A percentile compares a stretch with the other conserved stretches of the same genome.
Conservation (phyloP, 192 early-diverging fungal genomes). For the Linnemannia hyalina region DNA sequence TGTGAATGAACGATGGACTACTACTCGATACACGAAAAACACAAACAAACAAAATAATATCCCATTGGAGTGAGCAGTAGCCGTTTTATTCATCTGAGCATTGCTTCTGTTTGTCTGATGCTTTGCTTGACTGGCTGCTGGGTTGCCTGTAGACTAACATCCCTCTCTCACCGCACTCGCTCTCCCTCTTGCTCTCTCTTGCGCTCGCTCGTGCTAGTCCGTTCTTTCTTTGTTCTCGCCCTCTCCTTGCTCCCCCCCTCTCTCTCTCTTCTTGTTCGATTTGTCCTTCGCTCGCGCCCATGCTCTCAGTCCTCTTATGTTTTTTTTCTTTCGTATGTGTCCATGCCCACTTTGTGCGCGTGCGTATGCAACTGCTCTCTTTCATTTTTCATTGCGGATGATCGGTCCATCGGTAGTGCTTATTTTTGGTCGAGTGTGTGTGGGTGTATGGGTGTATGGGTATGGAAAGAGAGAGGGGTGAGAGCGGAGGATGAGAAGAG, state of each 20-base stretch:
- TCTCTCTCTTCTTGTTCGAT: not conserved
- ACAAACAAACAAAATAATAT: not conserved
- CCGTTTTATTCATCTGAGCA: not conserved
- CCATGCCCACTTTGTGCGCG: not conserved
- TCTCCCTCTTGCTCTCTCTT: not conserved
- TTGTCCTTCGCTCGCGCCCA: not conserved
- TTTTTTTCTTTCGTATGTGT: not conserved
- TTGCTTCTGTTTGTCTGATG: not conserved
- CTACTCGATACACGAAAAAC: not conserved
- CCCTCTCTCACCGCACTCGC: not conserved
- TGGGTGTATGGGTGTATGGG: not conserved
- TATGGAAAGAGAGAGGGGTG: not conserved
- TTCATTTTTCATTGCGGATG: not conserved
- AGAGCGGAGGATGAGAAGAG: not conserved
- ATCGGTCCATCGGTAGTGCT: not conserved
- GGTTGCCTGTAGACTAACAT: not conserved
- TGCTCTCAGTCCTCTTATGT: not conserved
- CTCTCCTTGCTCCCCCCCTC: not conserved
- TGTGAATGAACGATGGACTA: not conserved
- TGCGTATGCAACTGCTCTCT: conserved; percentile 3
- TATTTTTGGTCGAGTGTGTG: not conserved
- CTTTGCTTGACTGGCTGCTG: not conserved
- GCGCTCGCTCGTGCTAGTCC: not conserved
- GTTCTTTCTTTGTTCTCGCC: not conserved
- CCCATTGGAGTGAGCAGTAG: not conserved